Percentiles rank a stretch among this genome's conserved stretches.
These are phyloP conservation scores for Trifolium pratense DNA, from an alignment of 306 rosid genomes.

Conservation along the genomic window DNA sequence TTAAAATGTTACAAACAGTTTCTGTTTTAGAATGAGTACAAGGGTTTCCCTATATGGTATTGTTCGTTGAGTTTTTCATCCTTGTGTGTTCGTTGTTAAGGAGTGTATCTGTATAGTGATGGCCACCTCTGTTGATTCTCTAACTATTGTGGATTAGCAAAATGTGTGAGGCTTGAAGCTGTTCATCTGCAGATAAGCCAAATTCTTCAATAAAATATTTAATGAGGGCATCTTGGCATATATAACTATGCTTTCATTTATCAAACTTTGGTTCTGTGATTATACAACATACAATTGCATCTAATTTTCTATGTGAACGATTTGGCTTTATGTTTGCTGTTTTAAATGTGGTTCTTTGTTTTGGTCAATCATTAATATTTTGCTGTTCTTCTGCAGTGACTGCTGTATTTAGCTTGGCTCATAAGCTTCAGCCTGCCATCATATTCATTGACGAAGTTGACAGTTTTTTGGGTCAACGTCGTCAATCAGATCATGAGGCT, in stretches of 20 bases:
- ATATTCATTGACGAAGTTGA: conserved; percentile 98
- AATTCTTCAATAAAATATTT: conserved; percentile 8
- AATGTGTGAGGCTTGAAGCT: conserved; percentile 24
- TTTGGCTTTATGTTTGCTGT: conserved; percentile 29
- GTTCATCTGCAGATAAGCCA: neutral
- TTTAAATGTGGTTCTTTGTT: conserved; percentile 24
- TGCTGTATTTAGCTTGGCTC: conserved; percentile 95
- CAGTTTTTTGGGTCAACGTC: conserved; percentile 98
- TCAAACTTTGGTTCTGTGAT: conserved; percentile 7
- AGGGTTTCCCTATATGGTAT: neutral
- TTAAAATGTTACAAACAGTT: neutral
- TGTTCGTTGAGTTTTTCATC: conserved; percentile 10
- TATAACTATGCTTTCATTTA: neutral
- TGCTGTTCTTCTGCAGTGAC: conserved; percentile 63
- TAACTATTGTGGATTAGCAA: neutral
- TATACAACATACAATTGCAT: neutral
- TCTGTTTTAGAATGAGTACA: neutral
- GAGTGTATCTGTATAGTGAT: conserved; percentile 5
- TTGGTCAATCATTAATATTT: conserved; percentile 27
- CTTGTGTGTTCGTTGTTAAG: neutral
- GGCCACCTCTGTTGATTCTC: conserved; percentile 6
- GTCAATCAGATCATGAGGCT: conserved; percentile 89
- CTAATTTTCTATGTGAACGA: conserved; percentile 18
- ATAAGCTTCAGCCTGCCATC: conserved; percentile 98
- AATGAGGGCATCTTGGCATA: conserved; percentile 10